Evolutionary conservation across 2,329 filamentous ascomycete genomes (phyloP).

Genomic region (Escovopsis sp.): DNA sequence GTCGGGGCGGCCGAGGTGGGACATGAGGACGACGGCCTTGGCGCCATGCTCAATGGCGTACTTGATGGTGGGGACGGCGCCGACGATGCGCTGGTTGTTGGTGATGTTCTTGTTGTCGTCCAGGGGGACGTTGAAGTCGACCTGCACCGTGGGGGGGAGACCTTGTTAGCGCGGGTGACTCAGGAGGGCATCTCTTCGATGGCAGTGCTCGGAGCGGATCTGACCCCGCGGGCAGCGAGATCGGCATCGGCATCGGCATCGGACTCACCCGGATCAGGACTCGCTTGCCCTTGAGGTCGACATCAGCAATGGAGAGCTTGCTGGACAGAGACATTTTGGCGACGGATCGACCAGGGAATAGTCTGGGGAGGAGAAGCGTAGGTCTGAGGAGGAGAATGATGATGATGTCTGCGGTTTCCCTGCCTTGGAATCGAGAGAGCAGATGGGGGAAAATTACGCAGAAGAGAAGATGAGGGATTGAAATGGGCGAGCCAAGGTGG

Average conservation of each 20-base stretch:
- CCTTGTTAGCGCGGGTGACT: too few relatives aligned
- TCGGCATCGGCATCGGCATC: background rate
- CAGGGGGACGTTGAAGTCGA: constrained; percentile 99
- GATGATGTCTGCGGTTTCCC: too few relatives aligned
- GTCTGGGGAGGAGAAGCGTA: background rate
- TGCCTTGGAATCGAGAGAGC: background rate
- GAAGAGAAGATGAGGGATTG: constrained; percentile 8
- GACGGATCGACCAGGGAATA: constrained; percentile 1
- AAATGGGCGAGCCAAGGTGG: constrained; percentile 1
- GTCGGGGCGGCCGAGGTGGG: constrained; percentile 90
- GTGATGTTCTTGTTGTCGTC: constrained; percentile 87
- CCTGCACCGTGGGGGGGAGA: constrained; percentile 34
- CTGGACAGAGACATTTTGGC: constrained; percentile 86
- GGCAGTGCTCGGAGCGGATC: too few relatives aligned
- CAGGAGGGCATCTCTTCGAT: too few relatives aligned
- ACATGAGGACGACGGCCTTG: constrained; percentile 93
- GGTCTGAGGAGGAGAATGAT: too few relatives aligned
- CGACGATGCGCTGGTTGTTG: constrained; percentile 96
- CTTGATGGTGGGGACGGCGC: constrained; percentile 90
- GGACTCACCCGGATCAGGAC: constrained; percentile 83
- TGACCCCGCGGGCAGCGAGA: too few relatives aligned
- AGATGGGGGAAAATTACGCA: constrained; percentile 8
- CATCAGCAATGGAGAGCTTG: constrained; percentile 94
- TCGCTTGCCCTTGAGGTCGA: constrained; percentile 95
- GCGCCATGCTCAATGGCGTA: constrained; percentile 80